Base-by-base conservation (phyloP, 805 yeast genomes). In the Candida cerambycidarum region DNA sequence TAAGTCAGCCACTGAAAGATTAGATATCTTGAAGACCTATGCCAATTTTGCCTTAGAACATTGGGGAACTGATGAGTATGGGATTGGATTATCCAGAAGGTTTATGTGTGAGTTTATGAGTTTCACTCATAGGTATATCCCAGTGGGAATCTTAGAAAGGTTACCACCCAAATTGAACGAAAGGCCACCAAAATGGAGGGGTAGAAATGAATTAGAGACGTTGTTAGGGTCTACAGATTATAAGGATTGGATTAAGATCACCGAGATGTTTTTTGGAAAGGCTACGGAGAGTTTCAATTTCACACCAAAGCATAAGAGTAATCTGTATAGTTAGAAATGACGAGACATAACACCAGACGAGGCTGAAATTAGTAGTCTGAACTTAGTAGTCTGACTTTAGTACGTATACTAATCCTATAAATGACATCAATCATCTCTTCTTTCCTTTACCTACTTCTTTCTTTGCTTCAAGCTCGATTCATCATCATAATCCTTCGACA, bases 31-130 rank as follows among this genome's bases (percentile, higher is more conserved):
- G 55, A 71, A 73, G 49, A 76, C 74, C 39, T 93, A 82, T 59
- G 80, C 95, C 3, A 67, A 82, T 42, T 86, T 70, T 60, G 97
- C 99, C 0, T 73, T 93, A 52, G 89, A 89, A 53, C 98, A 93
- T 64, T 93, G 99, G 98, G 99, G 99, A 4, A 76, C 96, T 0
- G 99, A 93, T 59, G 96, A 88, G 55, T 92, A 83, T 62, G 99
- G 99, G 31, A 78, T 93, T 43, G 84, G 87, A 45, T 80, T 80
- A 51, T 83, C 96, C 11, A 82, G 99, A 63, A 75, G 98, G 55
- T 93, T 80, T 63, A 69, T 92, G 74, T 92, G 97, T 67, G 99
- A 93, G 65, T 93, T 89, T 63, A 71, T 93, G 59, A 85, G 96
- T 37, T 93, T 93, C 64, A 87, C 95, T 53, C 95, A 93, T 60